These are phyloP conservation scores for Arthrobotrys entomopaga DNA, from an alignment of 2,329 filamentous ascomycete genomes.

Conservation along the genomic window DNA sequence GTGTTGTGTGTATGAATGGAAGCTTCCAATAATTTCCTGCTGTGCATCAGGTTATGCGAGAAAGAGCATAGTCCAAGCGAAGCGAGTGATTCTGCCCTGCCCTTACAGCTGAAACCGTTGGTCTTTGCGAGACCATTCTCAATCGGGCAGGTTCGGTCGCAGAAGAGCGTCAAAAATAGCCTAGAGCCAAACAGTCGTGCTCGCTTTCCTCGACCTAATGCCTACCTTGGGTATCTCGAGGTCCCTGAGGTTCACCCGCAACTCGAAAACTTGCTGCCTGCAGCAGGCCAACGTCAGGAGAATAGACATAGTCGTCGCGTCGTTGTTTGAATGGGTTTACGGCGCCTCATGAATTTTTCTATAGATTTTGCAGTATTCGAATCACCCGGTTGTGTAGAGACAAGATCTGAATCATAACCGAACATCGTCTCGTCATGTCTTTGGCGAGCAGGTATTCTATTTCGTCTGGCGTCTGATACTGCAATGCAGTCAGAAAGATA, in stretches of 20 bases:
- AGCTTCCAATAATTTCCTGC: constrained; percentile 43
- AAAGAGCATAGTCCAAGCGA: constrained; percentile 47
- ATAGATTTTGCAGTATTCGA: not conserved
- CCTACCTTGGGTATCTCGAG: constrained; percentile 10
- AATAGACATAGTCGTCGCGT: constrained; percentile 47
- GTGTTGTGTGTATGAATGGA: constrained; percentile 43
- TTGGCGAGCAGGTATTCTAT: constrained; percentile 24
- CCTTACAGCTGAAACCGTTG: constrained; percentile 41
- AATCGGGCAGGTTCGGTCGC: constrained; percentile 43
- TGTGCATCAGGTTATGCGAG: constrained; percentile 23
- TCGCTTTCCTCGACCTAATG: not conserved
- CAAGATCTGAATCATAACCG: constrained; percentile 33
- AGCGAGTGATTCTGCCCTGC: constrained; percentile 17
- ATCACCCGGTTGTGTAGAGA: constrained; percentile 1
- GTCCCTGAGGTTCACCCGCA: constrained; percentile 18
- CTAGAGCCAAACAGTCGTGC: constrained; percentile 8
- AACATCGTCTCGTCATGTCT: constrained; percentile 44
- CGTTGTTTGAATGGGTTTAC: constrained; percentile 10
- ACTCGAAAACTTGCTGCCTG: constrained; percentile 30
- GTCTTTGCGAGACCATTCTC: constrained; percentile 20
- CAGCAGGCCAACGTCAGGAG: constrained; percentile 24
- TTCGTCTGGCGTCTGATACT: constrained; percentile 8
- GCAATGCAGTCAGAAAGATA: constrained; percentile 25
- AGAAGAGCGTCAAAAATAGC: constrained; percentile 33
- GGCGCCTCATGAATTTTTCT: constrained; percentile 9